Conservation (phyloP, 2,329 filamentous ascomycete species). For the Phialophora chinensis region DNA sequence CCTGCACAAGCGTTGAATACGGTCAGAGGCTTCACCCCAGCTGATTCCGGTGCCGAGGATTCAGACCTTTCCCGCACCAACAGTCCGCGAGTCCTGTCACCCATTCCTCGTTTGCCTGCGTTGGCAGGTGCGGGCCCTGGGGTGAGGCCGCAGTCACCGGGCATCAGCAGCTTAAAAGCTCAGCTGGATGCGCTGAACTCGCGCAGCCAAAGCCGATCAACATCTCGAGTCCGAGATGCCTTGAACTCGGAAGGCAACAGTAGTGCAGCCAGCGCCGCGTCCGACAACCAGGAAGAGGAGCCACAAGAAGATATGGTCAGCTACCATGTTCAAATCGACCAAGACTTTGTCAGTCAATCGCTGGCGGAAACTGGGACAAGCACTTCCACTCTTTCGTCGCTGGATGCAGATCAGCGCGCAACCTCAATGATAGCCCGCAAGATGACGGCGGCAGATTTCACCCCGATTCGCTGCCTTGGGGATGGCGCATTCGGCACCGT, state of each 20-base stretch:
- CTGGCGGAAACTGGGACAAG: conserved; percentile 48
- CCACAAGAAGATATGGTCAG: conserved; percentile 74
- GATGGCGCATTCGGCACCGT: conserved; percentile 98
- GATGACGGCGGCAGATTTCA: conserved; percentile 90
- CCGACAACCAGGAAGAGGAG: conserved; percentile 68
- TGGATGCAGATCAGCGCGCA: conserved; percentile 53
- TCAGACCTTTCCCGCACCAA: conserved; percentile 50
- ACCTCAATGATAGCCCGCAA: conserved; percentile 65
- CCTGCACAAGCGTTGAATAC: conserved; percentile 46
- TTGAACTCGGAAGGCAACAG: conserved; percentile 55
- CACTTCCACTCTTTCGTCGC: conserved; percentile 62
- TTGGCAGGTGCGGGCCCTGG: conserved; percentile 51
- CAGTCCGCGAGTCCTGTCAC: conserved; percentile 44
- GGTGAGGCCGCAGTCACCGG: conserved; percentile 63
- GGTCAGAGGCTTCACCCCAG: conserved; percentile 52
- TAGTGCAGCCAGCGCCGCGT: conserved; percentile 64
- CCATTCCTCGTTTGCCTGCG: conserved; percentile 40
- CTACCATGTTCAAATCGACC: conserved; percentile 83
- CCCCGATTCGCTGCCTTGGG: conserved; percentile 86
- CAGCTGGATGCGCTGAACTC: conserved; percentile 81
- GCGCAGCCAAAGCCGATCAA: conserved; percentile 61
- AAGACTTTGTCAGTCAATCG: conserved; percentile 79
- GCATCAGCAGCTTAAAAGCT: conserved; percentile 81
- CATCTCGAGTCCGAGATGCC: conserved; percentile 60
- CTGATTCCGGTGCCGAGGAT: conserved; percentile 53